Evolutionary conservation across 768 basidiomycete species (phyloP).

Genomic region (Cyclocybe cylindracea): DNA sequence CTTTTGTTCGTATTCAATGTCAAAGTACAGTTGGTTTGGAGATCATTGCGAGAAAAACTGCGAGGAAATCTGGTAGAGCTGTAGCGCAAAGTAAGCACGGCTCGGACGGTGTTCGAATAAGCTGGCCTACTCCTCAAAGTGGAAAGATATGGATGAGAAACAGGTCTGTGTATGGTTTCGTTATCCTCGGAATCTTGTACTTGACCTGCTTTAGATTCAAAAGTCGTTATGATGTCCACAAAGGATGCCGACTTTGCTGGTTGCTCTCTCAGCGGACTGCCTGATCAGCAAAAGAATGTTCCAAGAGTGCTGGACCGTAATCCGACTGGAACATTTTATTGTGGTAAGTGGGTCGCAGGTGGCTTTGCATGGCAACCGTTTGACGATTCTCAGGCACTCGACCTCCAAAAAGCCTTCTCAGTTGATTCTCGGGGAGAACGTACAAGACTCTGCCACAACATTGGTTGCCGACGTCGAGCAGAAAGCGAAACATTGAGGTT

Average conservation of each 20-base stretch:
- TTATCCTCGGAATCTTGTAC: neutral
- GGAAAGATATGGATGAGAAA: conserved; percentile 94
- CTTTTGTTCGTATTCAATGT: conserved; percentile 73
- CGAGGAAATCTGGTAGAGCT: conserved; percentile 73
- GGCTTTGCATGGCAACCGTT: neutral
- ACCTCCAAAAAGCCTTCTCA: conserved; percentile 80
- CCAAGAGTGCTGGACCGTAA: conserved; percentile 92
- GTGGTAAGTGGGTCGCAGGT: conserved; percentile 54
- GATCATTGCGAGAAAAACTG: conserved; percentile 63
- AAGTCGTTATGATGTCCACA: conserved; percentile 88
- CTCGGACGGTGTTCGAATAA: conserved; percentile 76
- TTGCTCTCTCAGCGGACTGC: conserved; percentile 76
- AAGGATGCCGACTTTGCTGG: conserved; percentile 78
- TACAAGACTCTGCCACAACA: conserved; percentile 93
- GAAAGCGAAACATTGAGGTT: conserved; percentile 73
- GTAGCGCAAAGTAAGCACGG: conserved; percentile 84
- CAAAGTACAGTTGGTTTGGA: conserved; percentile 80
- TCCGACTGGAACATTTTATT: conserved; percentile 89
- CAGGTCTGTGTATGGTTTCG: conserved; percentile 54
- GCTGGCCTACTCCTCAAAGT: conserved; percentile 76
- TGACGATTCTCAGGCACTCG: conserved; percentile 66
- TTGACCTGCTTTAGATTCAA: conserved; percentile 69
- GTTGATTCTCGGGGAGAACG: conserved; percentile 70
- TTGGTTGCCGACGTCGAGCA: conserved; percentile 67
- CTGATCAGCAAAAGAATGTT: conserved; percentile 92